A percentile compares a stretch with the other conserved stretches of the same genome.
Conservation (phyloP, 208 protist genomes). For the Herpetomonas muscarum region DNA sequence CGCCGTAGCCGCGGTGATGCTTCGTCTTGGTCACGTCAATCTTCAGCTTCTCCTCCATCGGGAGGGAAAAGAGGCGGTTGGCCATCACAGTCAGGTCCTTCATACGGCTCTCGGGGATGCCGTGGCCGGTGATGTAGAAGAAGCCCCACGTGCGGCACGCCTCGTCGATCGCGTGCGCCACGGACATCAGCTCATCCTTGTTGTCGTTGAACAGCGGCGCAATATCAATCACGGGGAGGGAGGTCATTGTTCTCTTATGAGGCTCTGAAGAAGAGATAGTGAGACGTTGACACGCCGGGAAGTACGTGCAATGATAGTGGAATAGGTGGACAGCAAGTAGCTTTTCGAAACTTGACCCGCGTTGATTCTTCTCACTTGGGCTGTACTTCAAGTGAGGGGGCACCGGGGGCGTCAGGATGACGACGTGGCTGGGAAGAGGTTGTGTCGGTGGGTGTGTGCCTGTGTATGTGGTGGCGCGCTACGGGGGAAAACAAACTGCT, state of each 20-base stretch:
- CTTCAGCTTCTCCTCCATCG: slow-evolving; percentile 62
- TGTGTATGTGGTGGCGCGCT: no score
- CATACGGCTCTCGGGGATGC: slow-evolving; percentile 37
- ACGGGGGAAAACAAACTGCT: background rate
- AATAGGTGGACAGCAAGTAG: no score
- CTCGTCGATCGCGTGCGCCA: slow-evolving; percentile 57
- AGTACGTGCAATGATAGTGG: slow-evolving; percentile 4
- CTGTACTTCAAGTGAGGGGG: no score
- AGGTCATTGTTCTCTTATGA: slow-evolving; percentile 4
- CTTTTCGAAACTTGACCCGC: no score
- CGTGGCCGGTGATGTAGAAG: slow-evolving; percentile 78
- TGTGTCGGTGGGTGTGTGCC: no score
- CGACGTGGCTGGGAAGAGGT: no score
- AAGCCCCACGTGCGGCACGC: slow-evolving; percentile 78
- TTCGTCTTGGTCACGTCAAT: slow-evolving; percentile 57
- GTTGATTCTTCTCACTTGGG: no score
- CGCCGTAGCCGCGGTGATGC: slow-evolving; percentile 63
- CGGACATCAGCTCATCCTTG: slow-evolving; percentile 25
- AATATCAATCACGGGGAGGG: slow-evolving; percentile 73
- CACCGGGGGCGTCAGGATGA: no score
- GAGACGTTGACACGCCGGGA: background rate
- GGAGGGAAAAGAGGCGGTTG: slow-evolving; percentile 48
- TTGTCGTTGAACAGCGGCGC: slow-evolving; percentile 47
- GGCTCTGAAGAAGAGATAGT: background rate
- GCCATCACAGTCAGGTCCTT: slow-evolving; percentile 47